Conservation (phyloP, 2,329 filamentous ascomycete genomes). For the Dactylellina drechsleri region DNA sequence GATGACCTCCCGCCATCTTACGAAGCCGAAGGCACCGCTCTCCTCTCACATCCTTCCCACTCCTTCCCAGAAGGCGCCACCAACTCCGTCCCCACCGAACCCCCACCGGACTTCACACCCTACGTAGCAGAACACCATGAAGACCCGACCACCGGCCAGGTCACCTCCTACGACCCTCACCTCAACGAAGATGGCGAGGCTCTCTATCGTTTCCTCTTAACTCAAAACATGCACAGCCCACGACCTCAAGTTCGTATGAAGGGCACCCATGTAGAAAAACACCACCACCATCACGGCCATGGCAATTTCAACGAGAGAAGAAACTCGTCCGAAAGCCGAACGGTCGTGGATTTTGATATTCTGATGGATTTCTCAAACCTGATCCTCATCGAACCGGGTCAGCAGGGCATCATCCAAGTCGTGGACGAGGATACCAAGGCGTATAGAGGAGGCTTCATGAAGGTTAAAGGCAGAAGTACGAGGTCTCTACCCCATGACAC, state of each 20-base stretch:
- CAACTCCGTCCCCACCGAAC: slow-evolving; percentile 33
- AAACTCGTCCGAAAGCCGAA: slow-evolving; percentile 65
- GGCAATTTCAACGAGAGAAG: slow-evolving; percentile 60
- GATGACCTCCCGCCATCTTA: slow-evolving; percentile 44
- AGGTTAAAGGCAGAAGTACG: slow-evolving; percentile 63
- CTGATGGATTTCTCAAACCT: slow-evolving; percentile 70
- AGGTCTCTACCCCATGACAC: slow-evolving; percentile 59
- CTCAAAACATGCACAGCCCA: slow-evolving; percentile 53
- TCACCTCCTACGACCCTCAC: slow-evolving; percentile 57
- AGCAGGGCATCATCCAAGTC: slow-evolving; percentile 66
- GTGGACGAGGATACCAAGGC: slow-evolving; percentile 71
- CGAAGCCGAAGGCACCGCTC: slow-evolving; percentile 38
- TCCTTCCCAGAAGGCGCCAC: slow-evolving; percentile 31
- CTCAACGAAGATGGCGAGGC: slow-evolving; percentile 58
- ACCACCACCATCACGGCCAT: slow-evolving; percentile 49
- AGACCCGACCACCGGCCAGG: slow-evolving; percentile 32
- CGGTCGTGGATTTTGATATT: slow-evolving; percentile 71
- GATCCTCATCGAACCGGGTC: slow-evolving; percentile 64
- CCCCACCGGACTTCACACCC: slow-evolving; percentile 45
- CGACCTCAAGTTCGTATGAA: slow-evolving; percentile 57
- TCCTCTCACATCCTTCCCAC: slow-evolving; percentile 42
- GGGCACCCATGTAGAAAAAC: slow-evolving; percentile 60
- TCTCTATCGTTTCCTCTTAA: slow-evolving; percentile 57
- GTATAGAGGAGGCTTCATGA: slow-evolving; percentile 72
- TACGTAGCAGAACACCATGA: slow-evolving; percentile 43